Conservation (phyloP, 495 filamentous ascomycete species). For the Aspergillus heteromorphus region DNA sequence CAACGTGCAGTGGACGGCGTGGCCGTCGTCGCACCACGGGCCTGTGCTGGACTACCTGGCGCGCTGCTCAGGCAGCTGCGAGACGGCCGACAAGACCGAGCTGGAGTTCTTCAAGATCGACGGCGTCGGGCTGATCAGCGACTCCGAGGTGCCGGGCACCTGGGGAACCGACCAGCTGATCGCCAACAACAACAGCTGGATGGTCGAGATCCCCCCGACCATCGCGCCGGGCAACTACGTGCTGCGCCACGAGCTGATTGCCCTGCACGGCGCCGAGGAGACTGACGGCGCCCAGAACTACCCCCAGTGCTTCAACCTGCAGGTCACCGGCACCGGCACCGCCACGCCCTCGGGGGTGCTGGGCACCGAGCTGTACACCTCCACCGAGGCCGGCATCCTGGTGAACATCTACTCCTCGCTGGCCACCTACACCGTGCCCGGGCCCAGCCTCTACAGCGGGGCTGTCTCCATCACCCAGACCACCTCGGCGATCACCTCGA, state of each 20-base stretch:
- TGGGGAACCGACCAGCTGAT: slow-evolving; percentile 60
- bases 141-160: slow-evolving; percentile 36
- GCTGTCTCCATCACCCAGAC: slow-evolving; percentile 14
- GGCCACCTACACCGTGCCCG: slow-evolving; percentile 41
- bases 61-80: slow-evolving; percentile 54
- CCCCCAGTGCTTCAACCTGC: slow-evolving; percentile 64
- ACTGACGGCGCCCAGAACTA: slow-evolving; percentile 62
- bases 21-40: slow-evolving; percentile 57
- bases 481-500: slow-evolving; percentile 19
- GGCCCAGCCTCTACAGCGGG: slow-evolving; percentile 32
- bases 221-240: slow-evolving; percentile 63
- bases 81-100: slow-evolving; percentile 48
- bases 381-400: slow-evolving; percentile 50
- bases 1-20: slow-evolving; percentile 52
- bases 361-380: slow-evolving; percentile 52
- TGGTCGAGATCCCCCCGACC: slow-evolving; percentile 54
- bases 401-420: slow-evolving; percentile 51
- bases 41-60: slow-evolving; percentile 67
- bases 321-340: slow-evolving; percentile 53
- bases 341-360: slow-evolving; percentile 44
- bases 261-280: slow-evolving; percentile 51
- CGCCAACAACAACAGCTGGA: slow-evolving; percentile 56
- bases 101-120: slow-evolving; percentile 68
- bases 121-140: slow-evolving; percentile 48
- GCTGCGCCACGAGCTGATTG: slow-evolving; percentile 68